These are phyloP conservation scores for Blastobotrys petasosporus DNA, from an alignment of 1,139 yeast genomes.

Conservation along the genomic window DNA sequence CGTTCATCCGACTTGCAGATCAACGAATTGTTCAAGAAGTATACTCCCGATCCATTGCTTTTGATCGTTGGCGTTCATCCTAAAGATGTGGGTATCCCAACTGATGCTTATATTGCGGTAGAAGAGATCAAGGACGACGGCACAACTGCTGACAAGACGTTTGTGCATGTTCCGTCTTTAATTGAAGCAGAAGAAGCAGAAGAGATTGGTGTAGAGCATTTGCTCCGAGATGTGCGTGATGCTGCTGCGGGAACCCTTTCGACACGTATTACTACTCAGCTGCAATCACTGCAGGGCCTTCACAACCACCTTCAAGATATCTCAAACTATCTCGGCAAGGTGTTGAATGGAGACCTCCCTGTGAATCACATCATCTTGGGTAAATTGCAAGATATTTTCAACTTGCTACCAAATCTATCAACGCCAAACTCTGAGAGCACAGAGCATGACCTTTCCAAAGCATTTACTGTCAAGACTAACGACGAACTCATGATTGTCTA, in stretches of 20 bases:
- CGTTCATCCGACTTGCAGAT: conserved; percentile 83
- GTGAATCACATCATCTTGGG: conserved; percentile 88
- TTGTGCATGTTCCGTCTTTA: conserved; percentile 84
- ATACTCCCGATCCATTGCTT: conserved; percentile 74
- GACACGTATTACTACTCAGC: conserved; percentile 78
- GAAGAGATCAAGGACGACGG: conserved; percentile 97
- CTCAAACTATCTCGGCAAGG: conserved; percentile 71
- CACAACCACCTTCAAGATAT: conserved; percentile 77
- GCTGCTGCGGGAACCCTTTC: conserved; percentile 95
- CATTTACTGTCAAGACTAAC: conserved; percentile 87
- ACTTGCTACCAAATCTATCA: conserved; percentile 77
- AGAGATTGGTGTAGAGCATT: conserved; percentile 97
- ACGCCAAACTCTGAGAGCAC: conserved; percentile 29
- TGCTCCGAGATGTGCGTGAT: conserved; percentile 88
- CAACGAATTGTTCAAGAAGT: conserved; percentile 81
- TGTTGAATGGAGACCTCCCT: conserved; percentile 66
- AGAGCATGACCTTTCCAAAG: conserved; percentile 48
- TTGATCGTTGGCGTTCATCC: conserved; percentile 92
- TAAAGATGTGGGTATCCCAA: conserved; percentile 75
- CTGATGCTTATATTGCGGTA: conserved; percentile 90
- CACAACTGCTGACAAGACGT: conserved; percentile 87
- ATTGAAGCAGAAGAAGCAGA: conserved; percentile 99
- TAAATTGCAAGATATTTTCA: conserved; percentile 90
- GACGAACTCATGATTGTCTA: conserved; percentile 95
- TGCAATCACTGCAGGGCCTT: conserved; percentile 81